A percentile compares a stretch with the other conserved stretches of the same genome.
These are phyloP conservation scores for Geoglossum cookeanum DNA, from an alignment of 2,329 filamentous ascomycete genomes.

Conservation along the genomic window DNA sequence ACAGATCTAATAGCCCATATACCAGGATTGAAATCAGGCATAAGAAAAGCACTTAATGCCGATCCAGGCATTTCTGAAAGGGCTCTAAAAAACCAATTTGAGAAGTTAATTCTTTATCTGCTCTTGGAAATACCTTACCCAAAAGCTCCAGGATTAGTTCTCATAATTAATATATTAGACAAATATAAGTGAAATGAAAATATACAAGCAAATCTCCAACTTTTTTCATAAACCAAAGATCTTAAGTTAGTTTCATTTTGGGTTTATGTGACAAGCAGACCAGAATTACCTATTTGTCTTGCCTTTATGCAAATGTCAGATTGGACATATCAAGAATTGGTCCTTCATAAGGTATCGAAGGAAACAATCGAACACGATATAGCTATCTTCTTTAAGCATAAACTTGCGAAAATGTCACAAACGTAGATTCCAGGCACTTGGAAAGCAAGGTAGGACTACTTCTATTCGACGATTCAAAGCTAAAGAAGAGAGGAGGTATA, in stretches of 20 bases:
- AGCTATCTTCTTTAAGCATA: conserved; percentile 14
- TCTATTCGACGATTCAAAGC: no score
- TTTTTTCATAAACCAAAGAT: conserved; percentile 8
- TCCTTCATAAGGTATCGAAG: conserved; percentile 21
- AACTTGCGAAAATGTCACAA: conserved; percentile 18
- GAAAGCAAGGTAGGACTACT: no score
- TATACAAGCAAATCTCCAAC: conserved; percentile 13
- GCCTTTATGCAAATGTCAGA: conserved; percentile 13
- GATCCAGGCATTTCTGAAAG: conserved; percentile 17
- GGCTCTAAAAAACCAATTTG: conserved; percentile 15
- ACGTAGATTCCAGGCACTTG: no score
- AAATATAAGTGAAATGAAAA: no score
- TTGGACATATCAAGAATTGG: conserved; percentile 14
- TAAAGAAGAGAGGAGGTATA: no score
- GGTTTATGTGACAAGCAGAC: conserved; percentile 16
- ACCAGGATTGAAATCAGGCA: conserved; percentile 13
- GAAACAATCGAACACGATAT: conserved; percentile 21
- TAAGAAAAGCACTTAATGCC: conserved; percentile 16
- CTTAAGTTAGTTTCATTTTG: conserved; percentile 8
- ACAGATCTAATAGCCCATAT: conserved; percentile 16
- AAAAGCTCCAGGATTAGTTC: conserved; percentile 4
- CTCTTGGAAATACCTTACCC: conserved; percentile 9
- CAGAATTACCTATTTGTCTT: conserved; percentile 12
- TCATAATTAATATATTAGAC: no score
- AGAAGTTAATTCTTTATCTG: conserved; percentile 20